Base-by-base conservation (phyloP, 2,329 filamentous ascomycete species). In the Penicillium corylophilum region DNA sequence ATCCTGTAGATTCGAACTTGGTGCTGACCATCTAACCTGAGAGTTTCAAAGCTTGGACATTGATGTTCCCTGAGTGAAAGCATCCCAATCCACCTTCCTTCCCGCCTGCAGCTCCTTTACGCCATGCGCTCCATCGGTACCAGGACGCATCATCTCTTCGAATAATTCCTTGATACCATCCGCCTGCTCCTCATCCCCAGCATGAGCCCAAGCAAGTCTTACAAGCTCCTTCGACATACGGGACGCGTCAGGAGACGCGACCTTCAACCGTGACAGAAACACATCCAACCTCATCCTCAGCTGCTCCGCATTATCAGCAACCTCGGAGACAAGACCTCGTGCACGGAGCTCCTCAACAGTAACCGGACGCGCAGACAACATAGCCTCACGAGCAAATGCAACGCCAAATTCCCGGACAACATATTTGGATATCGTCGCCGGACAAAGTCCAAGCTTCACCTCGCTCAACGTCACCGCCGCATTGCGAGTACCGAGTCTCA, bases 351-450 rank as follows among this genome's bases (percentile, higher is more conserved):
- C 69, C 2, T 35, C 26, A 0, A 64, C 51, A 0, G 51, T 43
- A 3, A 76, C 57, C 0, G 62, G 44, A 10, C 71, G 62, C 2
- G 65, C 69, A 5, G 68, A 68, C 2, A 77, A 58, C 65, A 76
- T 74, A 0, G 70, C 71, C 51, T 72, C 67, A 6, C 72, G 53
- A 1, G 70, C 52, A 45, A 76, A 71, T 1, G 68, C 47, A 4
- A 70, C 9, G 0, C 74, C 71, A 66, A 66, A 73, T 59, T 75
- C 73, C 2, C 73, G 60, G 23, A 72, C 57, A 2, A 76, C 56
- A 47, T 72, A 76, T 46, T 70, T 71, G 1, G 71, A 76, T 5
- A 76, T 74, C 1, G 65, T 68, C 0, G 71, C 73, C 1, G 73
- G 66, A 47, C 67, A 70, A 5, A 76, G 55, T 0, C 69, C 73